Percentiles rank a stretch among this genome's conserved stretches.
These are phyloP conservation scores for Volvox reticuliferus DNA, from an alignment of 139 green algal genomes.

Conservation along the genomic window DNA sequence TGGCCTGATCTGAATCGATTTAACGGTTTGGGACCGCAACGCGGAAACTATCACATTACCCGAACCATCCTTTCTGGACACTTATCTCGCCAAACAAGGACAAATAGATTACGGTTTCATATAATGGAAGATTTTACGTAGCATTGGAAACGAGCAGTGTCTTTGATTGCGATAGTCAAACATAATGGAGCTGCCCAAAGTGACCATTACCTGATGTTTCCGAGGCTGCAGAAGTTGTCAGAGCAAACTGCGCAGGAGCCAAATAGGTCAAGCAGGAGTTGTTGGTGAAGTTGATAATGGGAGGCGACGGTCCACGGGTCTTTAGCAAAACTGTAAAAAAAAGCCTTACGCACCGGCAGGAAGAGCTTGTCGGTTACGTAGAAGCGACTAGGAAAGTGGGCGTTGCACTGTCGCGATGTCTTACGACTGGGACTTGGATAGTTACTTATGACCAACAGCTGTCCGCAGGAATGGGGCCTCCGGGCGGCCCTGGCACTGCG, in stretches of 20 bases:
- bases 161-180: neutral
- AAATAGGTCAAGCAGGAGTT: neutral
- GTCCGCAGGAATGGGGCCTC: too few species aligned
- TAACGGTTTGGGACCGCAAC: too few species aligned
- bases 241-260: too few species aligned
- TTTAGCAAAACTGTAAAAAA: neutral
- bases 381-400: constrained; percentile 14
- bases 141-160: too few species aligned
- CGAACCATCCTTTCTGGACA: too few species aligned
- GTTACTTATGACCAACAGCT: constrained; percentile 1
- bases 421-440: neutral
- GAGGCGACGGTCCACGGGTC: constrained; percentile 7
- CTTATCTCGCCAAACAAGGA: too few species aligned
- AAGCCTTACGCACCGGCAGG: neutral
- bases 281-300: neutral
- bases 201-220: neutral
- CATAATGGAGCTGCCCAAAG: neutral
- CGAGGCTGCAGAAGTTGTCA: neutral
- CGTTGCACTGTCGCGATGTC: neutral
- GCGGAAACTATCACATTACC: too few species aligned
- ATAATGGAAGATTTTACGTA: too few species aligned
- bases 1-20: too few species aligned
- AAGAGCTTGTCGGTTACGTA: constrained; percentile 6
- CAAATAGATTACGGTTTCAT: too few species aligned
- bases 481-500: too few species aligned